Percentiles rank a stretch among this genome's conserved stretches.
Conservation (phyloP, 2,329 filamentous ascomycete species). For the Apiospora malaysiana region DNA sequence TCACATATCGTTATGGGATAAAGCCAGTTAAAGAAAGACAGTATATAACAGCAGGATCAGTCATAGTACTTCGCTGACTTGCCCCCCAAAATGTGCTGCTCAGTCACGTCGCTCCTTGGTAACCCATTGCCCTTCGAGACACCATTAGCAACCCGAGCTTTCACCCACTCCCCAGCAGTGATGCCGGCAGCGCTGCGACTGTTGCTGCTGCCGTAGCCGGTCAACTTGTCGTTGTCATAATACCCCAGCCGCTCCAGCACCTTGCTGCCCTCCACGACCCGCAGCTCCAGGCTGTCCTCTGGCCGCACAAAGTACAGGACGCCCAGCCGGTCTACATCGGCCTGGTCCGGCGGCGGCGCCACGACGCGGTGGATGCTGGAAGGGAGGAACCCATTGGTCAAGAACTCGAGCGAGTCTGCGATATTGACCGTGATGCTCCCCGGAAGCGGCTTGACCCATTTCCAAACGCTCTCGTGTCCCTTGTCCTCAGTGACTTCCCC, state of each 20-base stretch:
- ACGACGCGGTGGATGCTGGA: conserved; percentile 52
- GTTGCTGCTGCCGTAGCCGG: no score
- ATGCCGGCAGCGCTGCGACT: conserved; percentile 35
- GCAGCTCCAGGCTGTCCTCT: conserved; percentile 41
- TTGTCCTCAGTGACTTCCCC: not conserved
- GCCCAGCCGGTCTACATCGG: conserved; percentile 52
- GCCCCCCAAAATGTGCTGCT: conserved; percentile 40
- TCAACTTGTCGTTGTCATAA: conserved; percentile 36
- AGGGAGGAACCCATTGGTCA: conserved; percentile 53
- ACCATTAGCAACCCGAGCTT: conserved; percentile 38
- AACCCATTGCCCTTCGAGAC: conserved; percentile 28
- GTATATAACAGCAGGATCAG: conserved; percentile 25
- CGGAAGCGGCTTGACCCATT: conserved; percentile 50
- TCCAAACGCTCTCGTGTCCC: not conserved
- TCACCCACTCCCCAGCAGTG: conserved; percentile 44
- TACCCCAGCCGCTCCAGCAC: conserved; percentile 41
- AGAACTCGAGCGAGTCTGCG: conserved; percentile 54
- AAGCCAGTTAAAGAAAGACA: no score
- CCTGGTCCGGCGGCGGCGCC: conserved; percentile 49
- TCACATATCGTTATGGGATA: no score
- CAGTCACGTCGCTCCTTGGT: conserved; percentile 35
- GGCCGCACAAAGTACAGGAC: conserved; percentile 50
- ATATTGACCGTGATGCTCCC: conserved; percentile 60
- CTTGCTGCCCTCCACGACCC: conserved; percentile 36
- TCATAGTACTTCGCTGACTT: conserved; percentile 43